A percentile compares a stretch with the other conserved stretches of the same genome.
These are phyloP conservation scores for Papiliotrema terrestris DNA, from an alignment of 1,284 basidiomycete species.

Conservation along the genomic window DNA sequence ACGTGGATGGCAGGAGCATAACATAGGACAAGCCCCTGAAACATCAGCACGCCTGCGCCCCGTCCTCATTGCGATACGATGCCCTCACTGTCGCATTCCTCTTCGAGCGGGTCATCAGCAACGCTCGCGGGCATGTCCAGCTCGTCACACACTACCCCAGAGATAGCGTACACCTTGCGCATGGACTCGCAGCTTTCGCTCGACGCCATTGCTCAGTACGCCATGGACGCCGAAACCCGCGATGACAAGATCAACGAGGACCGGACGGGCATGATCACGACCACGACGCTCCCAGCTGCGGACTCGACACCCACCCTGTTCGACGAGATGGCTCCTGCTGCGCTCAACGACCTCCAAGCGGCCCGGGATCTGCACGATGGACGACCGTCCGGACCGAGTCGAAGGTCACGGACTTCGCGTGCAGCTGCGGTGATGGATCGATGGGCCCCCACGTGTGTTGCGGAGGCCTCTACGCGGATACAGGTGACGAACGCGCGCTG, in stretches of 20 bases:
- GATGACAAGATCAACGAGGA: background rate
- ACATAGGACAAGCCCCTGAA: background rate
- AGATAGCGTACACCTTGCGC: background rate
- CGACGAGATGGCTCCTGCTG: background rate
- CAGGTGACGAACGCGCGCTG: conserved; percentile 1
- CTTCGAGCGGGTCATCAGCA: conserved; percentile 3
- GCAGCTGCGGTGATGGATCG: background rate
- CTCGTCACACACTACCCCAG: background rate
- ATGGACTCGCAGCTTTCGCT: conserved; percentile 2
- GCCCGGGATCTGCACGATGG: background rate
- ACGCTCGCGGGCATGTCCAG: conserved; percentile 1
- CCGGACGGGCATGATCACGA: background rate
- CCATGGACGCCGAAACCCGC: background rate
- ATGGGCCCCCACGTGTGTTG: background rate
- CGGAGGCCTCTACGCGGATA: background rate
- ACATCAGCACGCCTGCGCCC: too few species aligned
- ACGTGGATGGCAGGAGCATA: background rate
- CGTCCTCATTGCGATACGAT: background rate
- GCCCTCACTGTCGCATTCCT: conserved; percentile 8
- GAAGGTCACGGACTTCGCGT: background rate
- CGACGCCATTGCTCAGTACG: background rate
- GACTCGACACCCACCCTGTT: background rate
- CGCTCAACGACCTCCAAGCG: background rate
- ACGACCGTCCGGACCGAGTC: background rate
- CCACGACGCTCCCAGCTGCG: too few species aligned